A percentile compares a stretch with the other conserved stretches of the same genome.
Conservation (phyloP, 1,139 yeast species). For the Yamadazyma sp. region DNA sequence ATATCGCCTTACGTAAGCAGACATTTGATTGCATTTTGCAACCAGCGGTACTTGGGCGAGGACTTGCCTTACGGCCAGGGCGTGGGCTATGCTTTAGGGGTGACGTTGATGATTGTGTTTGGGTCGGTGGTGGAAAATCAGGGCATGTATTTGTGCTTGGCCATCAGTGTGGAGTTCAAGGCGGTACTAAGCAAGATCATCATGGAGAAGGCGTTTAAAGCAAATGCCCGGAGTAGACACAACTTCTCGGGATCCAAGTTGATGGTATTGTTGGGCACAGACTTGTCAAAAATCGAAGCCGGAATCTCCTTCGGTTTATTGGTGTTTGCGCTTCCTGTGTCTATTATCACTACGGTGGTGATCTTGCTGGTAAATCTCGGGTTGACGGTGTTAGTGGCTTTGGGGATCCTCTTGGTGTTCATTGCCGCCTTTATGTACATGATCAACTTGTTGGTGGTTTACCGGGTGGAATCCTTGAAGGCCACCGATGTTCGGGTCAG, state of each 20-base stretch:
- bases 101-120: constrained; percentile 24
- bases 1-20: constrained; percentile 31
- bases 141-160: constrained; percentile 24
- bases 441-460: constrained; percentile 25
- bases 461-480: constrained; percentile 26
- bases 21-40: constrained; percentile 30
- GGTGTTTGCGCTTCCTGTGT: constrained; percentile 26
- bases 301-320: constrained; percentile 34
- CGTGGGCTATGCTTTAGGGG: constrained; percentile 39
- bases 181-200: constrained; percentile 67
- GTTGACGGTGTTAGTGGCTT: constrained; percentile 34
- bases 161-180: constrained; percentile 62
- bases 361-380: constrained; percentile 35
- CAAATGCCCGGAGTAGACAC: constrained; percentile 58
- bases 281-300: constrained; percentile 35
- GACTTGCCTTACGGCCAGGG: constrained; percentile 28
- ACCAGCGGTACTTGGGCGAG: constrained; percentile 23
- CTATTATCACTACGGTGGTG: constrained; percentile 33
- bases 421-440: constrained; percentile 22
- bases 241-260: constrained; percentile 65
- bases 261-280: constrained; percentile 51
- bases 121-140: constrained; percentile 26
- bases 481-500: constrained; percentile 36
- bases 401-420: constrained; percentile 29
- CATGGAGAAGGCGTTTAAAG: constrained; percentile 63